These are phyloP conservation scores for Plasmodium fragile DNA, from an alignment of 169 alveolate genomes.

Conservation along the genomic window DNA sequence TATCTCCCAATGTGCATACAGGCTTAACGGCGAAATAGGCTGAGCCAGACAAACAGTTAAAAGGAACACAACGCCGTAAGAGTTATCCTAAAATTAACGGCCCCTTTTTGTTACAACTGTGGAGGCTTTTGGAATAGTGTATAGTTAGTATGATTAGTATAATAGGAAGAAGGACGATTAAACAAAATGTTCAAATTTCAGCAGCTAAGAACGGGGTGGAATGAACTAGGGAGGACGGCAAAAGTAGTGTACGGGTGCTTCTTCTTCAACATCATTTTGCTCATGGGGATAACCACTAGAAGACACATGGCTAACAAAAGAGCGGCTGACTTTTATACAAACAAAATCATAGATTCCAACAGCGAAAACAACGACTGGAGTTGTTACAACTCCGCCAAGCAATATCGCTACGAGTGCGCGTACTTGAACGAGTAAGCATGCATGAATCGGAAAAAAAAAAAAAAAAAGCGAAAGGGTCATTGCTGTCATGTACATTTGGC, in stretches of 20 bases:
- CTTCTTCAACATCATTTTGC: constrained; percentile 53
- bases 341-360: constrained; percentile 58
- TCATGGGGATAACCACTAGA: constrained; percentile 72
- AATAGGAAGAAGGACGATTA: not conserved
- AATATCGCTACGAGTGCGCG: constrained; percentile 84
- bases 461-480: not conserved
- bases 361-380: constrained; percentile 78
- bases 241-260: constrained; percentile 68
- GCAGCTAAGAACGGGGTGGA: constrained; percentile 46
- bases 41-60: not conserved
- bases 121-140: not conserved
- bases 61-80: not conserved
- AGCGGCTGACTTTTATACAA: constrained; percentile 47
- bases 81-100: not conserved
- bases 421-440: constrained; percentile 38
- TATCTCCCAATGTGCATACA: not conserved
- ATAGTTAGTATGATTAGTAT: not conserved
- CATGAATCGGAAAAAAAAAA: not conserved
- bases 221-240: constrained; percentile 59
- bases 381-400: constrained; percentile 84
- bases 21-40: not conserved
- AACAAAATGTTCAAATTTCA: constrained; percentile 43
- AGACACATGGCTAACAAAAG: constrained; percentile 74
- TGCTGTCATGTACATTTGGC: not conserved
- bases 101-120: not conserved